Conservation (phyloP, 163 green algal species). For the Chlamydomonas reinhardtii region DNA sequence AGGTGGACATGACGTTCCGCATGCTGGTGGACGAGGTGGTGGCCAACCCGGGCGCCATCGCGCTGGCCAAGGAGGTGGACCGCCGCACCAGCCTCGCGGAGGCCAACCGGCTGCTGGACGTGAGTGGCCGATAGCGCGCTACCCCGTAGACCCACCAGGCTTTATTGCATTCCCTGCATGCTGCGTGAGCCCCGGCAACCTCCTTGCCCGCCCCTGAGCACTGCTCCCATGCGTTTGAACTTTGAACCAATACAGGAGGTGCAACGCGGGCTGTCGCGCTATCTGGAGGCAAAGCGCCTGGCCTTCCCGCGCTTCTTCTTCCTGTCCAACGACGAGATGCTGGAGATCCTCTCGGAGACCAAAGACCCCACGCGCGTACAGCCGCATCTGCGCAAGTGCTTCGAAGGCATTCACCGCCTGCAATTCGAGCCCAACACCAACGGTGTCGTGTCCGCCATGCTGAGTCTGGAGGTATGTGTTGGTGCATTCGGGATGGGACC, state of each 20-base stretch:
- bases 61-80: slow-evolving; percentile 66
- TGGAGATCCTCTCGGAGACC: slow-evolving; percentile 83
- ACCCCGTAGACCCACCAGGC: too few relatives aligned
- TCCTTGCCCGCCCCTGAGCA: too few relatives aligned
- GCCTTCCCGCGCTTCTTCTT: slow-evolving; percentile 85
- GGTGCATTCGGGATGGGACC: background rate
- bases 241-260: slow-evolving; percentile 44
- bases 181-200: background rate
- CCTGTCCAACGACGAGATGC: slow-evolving; percentile 86
- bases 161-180: background rate
- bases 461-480: slow-evolving; percentile 66
- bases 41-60: slow-evolving; percentile 57
- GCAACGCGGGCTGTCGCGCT: slow-evolving; percentile 78
- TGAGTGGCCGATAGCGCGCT: slow-evolving; percentile 4
- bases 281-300: slow-evolving; percentile 84
- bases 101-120: slow-evolving; percentile 82
- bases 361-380: slow-evolving; percentile 85
- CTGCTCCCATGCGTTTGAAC: too few relatives aligned
- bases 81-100: slow-evolving; percentile 76
- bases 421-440: slow-evolving; percentile 53
- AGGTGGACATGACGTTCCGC: slow-evolving; percentile 72
- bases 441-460: slow-evolving; percentile 62
- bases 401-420: slow-evolving; percentile 82
- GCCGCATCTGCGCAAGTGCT: slow-evolving; percentile 89
- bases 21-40: slow-evolving; percentile 70